Evolutionary conservation across 768 basidiomycete genomes (phyloP), one percentile per base, ranked within the genome.

Genomic region (Tylopilus vinaceipallidus): DNA sequence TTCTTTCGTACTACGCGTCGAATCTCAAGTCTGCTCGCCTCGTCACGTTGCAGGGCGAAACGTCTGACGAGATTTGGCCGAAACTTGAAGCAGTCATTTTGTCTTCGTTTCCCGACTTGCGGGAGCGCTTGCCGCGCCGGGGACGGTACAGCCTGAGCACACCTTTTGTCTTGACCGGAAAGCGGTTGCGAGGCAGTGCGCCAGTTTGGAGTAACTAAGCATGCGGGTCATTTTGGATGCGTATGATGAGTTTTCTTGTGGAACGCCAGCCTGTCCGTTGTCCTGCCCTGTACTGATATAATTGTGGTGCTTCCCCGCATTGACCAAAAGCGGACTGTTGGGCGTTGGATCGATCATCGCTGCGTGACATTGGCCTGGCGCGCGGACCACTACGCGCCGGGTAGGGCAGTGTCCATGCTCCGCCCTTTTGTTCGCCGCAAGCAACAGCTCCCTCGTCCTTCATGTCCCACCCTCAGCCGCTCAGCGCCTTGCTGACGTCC

Each of bases 21-120:
- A 57, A 68, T 20, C 62, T 72, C 32, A 61, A 71, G 8, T 72
- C 77, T 14, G 69, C 76, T 23, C 73, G 70, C 42, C 65, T 84
- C 16, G 75, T 76, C 44, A 82, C 83, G 3, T 66, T 95, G 26
- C 73, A 77, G 17, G 91, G 92, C 3, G 70, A 75, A 47, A 89
- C 90, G 8, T 90, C 88, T 3, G 88, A 94, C 60, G 89, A 93
- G 66, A 94, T 95, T 54, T 95, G 91, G 91, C 91, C 89, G 3
- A 73, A 84, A 55, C 76, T 95, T 11, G 90, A 92, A 53, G 68
- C 68, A 37, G 71, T 80, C 19, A 72, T 93, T 20, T 71, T 73
- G 43, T 68, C 72, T 22, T 66, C 75, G 3, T 88, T 88, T 62
- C 86, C 89, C 3, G 59, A 64, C 4, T 62, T 90, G 50, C 76